phyloP scores from a whole-genome alignment of 1,284 basidiomycete species.

The Rhodotorula sp. region DNA sequence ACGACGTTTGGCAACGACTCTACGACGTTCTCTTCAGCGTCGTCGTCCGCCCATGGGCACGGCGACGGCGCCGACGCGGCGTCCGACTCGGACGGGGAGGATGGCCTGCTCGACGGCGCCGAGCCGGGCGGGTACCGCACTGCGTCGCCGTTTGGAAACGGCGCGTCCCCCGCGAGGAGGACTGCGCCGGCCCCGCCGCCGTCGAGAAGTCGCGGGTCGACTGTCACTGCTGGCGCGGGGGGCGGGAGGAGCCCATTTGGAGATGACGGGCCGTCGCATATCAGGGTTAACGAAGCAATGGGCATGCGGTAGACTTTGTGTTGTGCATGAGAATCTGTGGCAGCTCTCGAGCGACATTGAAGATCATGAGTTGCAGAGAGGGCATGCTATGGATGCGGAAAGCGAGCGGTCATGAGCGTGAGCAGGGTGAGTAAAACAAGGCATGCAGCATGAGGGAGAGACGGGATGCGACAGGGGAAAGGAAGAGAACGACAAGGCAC shows the following conservation, averaged over 20 bases:
- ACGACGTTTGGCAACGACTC: neutral
- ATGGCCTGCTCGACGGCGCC: neutral
- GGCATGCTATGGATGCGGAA: neutral
- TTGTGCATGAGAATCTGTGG: neutral
- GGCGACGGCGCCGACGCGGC: neutral
- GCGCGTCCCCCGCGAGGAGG: neutral
- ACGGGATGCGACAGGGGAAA: neutral
- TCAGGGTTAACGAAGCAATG: neutral
- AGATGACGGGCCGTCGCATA: neutral
- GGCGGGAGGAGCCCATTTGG: neutral
- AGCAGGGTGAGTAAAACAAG: neutral
- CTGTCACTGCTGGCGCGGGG: neutral
- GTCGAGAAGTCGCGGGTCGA: neutral
- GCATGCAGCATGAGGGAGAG: neutral
- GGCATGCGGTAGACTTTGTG: neutral
- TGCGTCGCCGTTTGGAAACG: neutral
- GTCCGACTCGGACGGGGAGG: constrained; percentile 1
- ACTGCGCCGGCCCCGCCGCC: neutral
- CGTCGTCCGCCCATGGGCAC: neutral
- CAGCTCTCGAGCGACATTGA: neutral
- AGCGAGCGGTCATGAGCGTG: neutral
- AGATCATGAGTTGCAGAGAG: neutral
- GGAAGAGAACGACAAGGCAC: neutral
- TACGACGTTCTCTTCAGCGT: neutral
- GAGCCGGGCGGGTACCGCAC: neutral